Base-by-base conservation (phyloP, 192 early-diverging fungal species). In the Gamsiella multidivaricata region DNA sequence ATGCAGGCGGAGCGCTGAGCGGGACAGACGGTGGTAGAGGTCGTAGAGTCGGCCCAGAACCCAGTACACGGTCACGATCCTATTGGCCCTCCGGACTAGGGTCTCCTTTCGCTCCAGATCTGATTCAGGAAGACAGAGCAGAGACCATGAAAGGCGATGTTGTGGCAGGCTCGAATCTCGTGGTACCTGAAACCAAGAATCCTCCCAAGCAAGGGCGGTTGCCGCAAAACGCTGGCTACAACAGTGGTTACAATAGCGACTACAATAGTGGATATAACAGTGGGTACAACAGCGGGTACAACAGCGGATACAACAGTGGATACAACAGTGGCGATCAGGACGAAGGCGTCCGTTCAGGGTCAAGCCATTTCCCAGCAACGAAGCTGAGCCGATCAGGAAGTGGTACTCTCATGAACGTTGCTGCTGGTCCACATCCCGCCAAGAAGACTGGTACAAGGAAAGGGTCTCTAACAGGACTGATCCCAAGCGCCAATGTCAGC, bases 291-390 rank as follows among this genome's bases (percentile, higher is more conserved):
- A 68, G 65, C 20, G 63, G 56, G 0, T 69, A 69, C 39, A 69
- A 60, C 22, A 70, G 68, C 45, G 68, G 61, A 2, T 71, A 71
- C 37, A 71, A 63, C 37, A 72, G 70, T 34, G 72, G 65, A 20
- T 78, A 78, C 39, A 78, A 62, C 31, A 78, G 74, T 25, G 74
- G 74, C 11, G 74, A 78, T 14, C 74, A 78, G 39, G 74, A 78
- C 17, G 74, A 78, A 36, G 66, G 74, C 3, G 8, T 20, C 6
- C 65, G 74, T 10, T 60, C 57, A 31, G 34, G 25, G 17, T 5
- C 65, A 5, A 54, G 60, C 5, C 69, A 78, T 54, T 78, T 78
- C 56, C 74, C 74, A 20, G 54, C 65, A 3, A 69, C 74, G 7
- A 69, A 69, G 46, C 36, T 78, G 22, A 78, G 74, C 47, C 60